Evolutionary conservation across 768 basidiomycete species (phyloP), one percentile per base, ranked within the genome.

Genomic region (Calocybe indica): DNA sequence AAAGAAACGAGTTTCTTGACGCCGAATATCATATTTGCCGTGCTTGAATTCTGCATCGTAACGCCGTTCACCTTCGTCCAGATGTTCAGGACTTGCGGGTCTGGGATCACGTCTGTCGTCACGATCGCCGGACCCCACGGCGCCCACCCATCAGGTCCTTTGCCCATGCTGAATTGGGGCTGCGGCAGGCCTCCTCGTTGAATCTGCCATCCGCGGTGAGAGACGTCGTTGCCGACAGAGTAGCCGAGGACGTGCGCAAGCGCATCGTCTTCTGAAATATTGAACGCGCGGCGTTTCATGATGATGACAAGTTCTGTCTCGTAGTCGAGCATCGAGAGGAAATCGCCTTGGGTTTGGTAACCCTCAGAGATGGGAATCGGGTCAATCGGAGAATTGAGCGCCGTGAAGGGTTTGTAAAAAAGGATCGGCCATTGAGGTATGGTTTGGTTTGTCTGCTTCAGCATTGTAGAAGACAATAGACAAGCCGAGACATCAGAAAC

Each of bases 201-300:
- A 36, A 73, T 70, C 49, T 73, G 70, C 71, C 71, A 73, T 9
- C 71, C 71, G 14, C 71, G 58, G 43, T 72, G 71, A 38, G 68
- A 70, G 4, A 72, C 71, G 48, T 72, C 71, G 49, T 72, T 59
- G 0, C 71, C 71, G 29, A 67, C 64, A 35, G 64, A 56, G 44
- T 66, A 72, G 2, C 71, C 71, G 13, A 70, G 60, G 42, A 73
- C 69, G 43, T 71, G 67, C 43, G 70, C 67, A 7, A 73, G 55
- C 6, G 70, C 71, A 37, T 65, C 66, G 28, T 68, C 70, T 12
- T 66, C 66, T 8, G 68, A 63, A 48, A 73, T 71, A 48, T 72
- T 71, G 63, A 66, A 71, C 14, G 69, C 22, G 22, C 22, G 22
- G 22, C 22, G 22, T 22, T 66, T 69, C n/a, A 73, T 70, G 7